Base-by-base conservation (phyloP, 75 land plant genomes). In the Adiantum capillusveneris region DNA sequence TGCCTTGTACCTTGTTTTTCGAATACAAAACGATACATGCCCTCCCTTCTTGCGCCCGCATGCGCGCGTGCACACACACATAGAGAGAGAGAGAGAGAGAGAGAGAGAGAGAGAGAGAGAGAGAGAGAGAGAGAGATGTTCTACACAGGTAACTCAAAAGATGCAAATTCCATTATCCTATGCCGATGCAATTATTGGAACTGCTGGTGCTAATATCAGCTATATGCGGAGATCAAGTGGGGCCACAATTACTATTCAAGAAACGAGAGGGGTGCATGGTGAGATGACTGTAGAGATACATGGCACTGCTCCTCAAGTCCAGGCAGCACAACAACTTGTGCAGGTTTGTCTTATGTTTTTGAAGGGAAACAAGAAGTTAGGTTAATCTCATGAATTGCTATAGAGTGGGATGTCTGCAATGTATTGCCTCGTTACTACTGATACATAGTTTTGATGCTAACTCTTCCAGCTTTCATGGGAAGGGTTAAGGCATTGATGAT, bases 151-250 rank as follows among this genome's bases (percentile, higher is more conserved):
- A 30, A 74, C 77, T 22, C 79, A 76, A 60, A 75, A 75, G 11
- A 67, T 76, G 71, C 79, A 76, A 54, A 71, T 76, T 26, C 79
- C 79, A 1, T 55, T 76, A 12, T 76, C 78, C 25, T 76, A 76
- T 57, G 79, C 79, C n/a, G 79, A 76, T 74, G 79, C 78, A 25
- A 60, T 76, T 19, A 76, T 76, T 74, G 79, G 79, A 25, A 62
- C 64, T 28, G 71, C 65, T 25, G 79, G 79, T 51, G 71, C 79
- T 52, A 76, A 74, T 58, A 74, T 76, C 59, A 76, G 77, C 55
- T 75, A 76, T 16, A 67, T 75, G 59, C 70, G 79, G 13, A 57
- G 79, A 29, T 60, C 78, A 26, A 76, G 79, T 74, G 79, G 79
- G 29, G 79, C 79, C 20, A 76, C 71, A 13, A 76, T 76, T 43